A percentile compares a stretch with the other conserved stretches of the same genome.
Conservation (phyloP, 2,329 filamentous ascomycete species). For the Verticillium tricorpus region DNA sequence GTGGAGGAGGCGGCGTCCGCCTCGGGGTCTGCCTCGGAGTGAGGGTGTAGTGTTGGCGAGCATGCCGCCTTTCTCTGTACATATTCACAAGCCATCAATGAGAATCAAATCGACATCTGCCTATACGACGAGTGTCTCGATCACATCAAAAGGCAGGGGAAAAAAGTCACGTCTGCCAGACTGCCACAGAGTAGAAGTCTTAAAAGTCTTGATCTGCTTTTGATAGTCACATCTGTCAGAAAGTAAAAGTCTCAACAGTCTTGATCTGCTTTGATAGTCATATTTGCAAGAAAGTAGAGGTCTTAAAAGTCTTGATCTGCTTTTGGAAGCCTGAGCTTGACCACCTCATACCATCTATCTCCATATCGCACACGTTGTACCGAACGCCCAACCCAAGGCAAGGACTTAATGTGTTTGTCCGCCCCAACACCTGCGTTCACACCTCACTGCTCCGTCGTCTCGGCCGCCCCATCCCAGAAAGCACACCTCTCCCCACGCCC, state of each 20-base stretch:
- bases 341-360: neutral
- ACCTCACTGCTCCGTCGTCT: slow-evolving; percentile 16
- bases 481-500: slow-evolving; percentile 21
- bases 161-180: no score
- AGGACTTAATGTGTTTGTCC: no score
- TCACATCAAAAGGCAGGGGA: no score
- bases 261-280: no score
- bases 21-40: neutral
- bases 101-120: no score
- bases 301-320: neutral
- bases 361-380: no score
- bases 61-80: neutral
- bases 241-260: no score
- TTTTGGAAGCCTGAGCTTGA: neutral
- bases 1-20: neutral
- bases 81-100: neutral
- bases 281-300: neutral
- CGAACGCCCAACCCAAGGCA: no score
- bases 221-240: no score
- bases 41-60: neutral
- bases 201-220: neutral
- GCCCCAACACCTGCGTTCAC: neutral
- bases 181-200: neutral
- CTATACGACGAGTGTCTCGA: no score
- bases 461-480: slow-evolving; percentile 35